Percentiles rank a stretch among this genome's conserved stretches.
phyloP scores from a whole-genome alignment of 108 stramenopile species.

The Cyclotella atomus region DNA sequence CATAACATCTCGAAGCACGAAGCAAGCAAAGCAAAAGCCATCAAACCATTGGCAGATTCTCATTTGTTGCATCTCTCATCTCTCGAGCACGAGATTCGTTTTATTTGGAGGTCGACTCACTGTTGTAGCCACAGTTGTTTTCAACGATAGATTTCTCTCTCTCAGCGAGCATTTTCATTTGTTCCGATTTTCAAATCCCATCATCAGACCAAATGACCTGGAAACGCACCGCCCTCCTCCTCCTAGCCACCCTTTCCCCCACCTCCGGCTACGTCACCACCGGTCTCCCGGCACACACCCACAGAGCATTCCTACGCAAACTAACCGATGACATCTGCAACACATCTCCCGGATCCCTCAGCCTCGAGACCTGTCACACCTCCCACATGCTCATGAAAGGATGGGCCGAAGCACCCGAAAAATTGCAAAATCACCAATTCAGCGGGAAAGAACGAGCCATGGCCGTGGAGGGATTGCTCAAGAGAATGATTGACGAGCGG shows the following conservation, averaged over 20 bases:
- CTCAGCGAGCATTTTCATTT: too few species aligned
- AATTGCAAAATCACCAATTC: background rate
- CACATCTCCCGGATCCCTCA: conserved; percentile 50
- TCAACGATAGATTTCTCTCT: too few species aligned
- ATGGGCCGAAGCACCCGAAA: conserved; percentile 53
- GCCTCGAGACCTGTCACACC: conserved; percentile 50
- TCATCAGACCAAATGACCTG: background rate
- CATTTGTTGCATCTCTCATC: too few species aligned
- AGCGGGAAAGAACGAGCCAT: conserved; percentile 63
- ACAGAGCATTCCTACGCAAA: conserved; percentile 64
- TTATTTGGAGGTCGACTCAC: too few species aligned
- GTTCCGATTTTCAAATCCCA: background rate
- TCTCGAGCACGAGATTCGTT: too few species aligned
- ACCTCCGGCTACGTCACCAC: conserved; percentile 47
- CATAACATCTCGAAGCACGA: background rate
- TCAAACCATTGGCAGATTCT: too few species aligned
- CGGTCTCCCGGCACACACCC: conserved; percentile 54
- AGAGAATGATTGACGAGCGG: conserved; percentile 77
- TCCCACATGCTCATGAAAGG: conserved; percentile 68
- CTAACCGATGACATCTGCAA: conserved; percentile 73
- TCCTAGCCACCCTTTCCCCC: background rate
- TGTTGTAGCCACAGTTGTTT: too few species aligned
- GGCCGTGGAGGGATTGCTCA: conserved; percentile 67
- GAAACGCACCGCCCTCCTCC: background rate
- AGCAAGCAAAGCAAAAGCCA: too few species aligned